Conservation (phyloP, 148 eudicot species). For the Arbutus unedo region DNA sequence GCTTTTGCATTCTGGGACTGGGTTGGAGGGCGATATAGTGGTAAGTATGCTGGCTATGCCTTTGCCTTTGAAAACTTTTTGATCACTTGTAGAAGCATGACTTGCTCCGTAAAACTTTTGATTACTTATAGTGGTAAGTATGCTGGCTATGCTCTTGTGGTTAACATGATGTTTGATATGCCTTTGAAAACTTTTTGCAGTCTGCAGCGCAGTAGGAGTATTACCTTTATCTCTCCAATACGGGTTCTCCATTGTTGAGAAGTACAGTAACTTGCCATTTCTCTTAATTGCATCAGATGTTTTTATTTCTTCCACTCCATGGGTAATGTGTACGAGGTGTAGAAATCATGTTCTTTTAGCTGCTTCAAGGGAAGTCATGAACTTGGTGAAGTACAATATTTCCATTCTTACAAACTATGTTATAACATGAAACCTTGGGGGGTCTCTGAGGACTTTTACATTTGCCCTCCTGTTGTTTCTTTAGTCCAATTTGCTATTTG, state of each 20-base stretch:
- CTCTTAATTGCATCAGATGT: slow-evolving; percentile 2
- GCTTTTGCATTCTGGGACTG: slow-evolving; percentile 99
- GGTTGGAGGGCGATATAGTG: slow-evolving; percentile 99
- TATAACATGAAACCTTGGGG: neutral
- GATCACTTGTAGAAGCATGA: too few species aligned
- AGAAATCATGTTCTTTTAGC: neutral
- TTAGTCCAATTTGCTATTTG: neutral
- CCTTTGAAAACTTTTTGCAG: slow-evolving; percentile 41
- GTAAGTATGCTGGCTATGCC: slow-evolving; percentile 33
- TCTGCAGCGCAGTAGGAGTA: slow-evolving; percentile 98
- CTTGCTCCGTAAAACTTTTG: too few species aligned
- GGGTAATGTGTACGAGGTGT: neutral
- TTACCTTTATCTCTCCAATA: slow-evolving; percentile 94
- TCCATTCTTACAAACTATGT: neutral
- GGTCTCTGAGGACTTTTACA: neutral
- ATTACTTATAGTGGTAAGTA: slow-evolving; percentile 59
- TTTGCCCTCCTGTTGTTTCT: neutral
- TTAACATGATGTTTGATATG: neutral
- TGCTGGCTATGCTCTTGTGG: slow-evolving; percentile 9
- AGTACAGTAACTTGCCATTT: slow-evolving; percentile 48
- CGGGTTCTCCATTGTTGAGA: slow-evolving; percentile 81
- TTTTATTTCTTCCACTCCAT: neutral
- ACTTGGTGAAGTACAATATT: neutral
- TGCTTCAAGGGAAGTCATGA: neutral
- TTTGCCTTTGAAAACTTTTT: neutral